These are phyloP conservation scores for Allium fistulosum DNA, from an alignment of 106 monocot genomes.

Conservation along the genomic window DNA sequence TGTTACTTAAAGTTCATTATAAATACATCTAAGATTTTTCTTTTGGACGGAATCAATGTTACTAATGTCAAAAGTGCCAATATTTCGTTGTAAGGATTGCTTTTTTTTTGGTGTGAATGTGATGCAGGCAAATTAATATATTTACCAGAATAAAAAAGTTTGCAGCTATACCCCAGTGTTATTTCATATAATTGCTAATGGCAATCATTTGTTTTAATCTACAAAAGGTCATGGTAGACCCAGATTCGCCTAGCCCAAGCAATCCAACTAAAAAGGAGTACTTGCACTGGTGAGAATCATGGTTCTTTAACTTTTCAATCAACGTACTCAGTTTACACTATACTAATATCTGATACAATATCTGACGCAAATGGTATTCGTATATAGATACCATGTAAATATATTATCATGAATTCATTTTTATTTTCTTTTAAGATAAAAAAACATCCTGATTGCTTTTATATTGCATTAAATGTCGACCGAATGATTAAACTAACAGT, in stretches of 20 bases:
- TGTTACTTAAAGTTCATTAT: not conserved
- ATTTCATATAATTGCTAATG: not conserved
- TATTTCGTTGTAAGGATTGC: too few relatives aligned
- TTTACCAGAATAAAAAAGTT: too few relatives aligned
- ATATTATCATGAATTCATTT: not conserved
- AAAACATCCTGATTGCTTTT: not conserved
- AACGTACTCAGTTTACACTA: not conserved
- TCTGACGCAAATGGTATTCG: not conserved
- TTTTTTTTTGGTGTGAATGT: too few relatives aligned
- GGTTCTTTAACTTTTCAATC: too few relatives aligned
- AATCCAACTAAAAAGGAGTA: slow-evolving; percentile 44
- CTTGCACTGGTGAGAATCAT: slow-evolving; percentile 34
- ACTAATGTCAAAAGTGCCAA: too few relatives aligned
- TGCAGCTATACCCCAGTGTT: too few relatives aligned
- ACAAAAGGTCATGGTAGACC: slow-evolving; percentile 54
- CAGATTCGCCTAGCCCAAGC: slow-evolving; percentile 60
- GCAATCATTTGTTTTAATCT: not conserved
- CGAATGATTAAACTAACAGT: too few relatives aligned
- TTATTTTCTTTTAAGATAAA: not conserved
- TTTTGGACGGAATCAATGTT: too few relatives aligned
- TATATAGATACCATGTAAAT: not conserved
- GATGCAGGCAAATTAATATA: too few relatives aligned
- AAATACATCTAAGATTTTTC: too few relatives aligned
- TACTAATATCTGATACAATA: not conserved
- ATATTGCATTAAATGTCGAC: not conserved